Evolutionary conservation across 1,139 yeast species (phyloP).

Genomic region (Suhomyces anneliseae): DNA sequence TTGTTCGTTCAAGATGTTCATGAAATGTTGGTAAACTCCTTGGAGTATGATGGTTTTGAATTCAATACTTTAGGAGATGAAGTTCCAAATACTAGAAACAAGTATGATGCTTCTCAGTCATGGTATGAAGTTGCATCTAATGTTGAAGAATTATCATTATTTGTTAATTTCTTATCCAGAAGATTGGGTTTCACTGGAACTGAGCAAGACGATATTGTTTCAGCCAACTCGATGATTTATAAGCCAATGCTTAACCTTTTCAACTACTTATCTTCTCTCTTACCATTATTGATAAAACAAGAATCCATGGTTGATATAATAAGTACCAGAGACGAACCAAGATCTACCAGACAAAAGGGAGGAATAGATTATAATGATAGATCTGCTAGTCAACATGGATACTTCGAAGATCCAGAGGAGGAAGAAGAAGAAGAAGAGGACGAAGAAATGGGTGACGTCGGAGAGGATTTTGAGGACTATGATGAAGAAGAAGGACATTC

Average conservation of each 20-base stretch:
- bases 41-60: constrained; percentile 35
- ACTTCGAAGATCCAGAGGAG: constrained; percentile 15
- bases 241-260: constrained; percentile 28
- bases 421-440: constrained; percentile 14
- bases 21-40: constrained; percentile 30
- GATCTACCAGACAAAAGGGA: constrained; percentile 17
- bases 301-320: constrained; percentile 13
- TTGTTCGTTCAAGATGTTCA: constrained; percentile 54
- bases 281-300: constrained; percentile 24
- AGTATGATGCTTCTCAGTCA: neutral
- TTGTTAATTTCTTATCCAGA: constrained; percentile 27
- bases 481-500: constrained; percentile 12
- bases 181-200: constrained; percentile 21
- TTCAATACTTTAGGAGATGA: constrained; percentile 35
- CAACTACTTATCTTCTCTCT: constrained; percentile 24
- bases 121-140: constrained; percentile 50
- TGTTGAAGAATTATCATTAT: constrained; percentile 29
- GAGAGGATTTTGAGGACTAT: constrained; percentile 22
- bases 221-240: constrained; percentile 26
- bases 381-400: constrained; percentile 7
- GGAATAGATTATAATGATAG: constrained; percentile 15
- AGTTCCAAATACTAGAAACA: constrained; percentile 11
- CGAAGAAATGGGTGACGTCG: constrained; percentile 15
- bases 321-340: constrained; percentile 11
- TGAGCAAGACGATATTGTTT: constrained; percentile 13